A percentile compares a stretch with the other conserved stretches of the same genome.
phyloP scores from a whole-genome alignment of 352 stramenopile genomes.

The Globisporangium iwayamae region DNA sequence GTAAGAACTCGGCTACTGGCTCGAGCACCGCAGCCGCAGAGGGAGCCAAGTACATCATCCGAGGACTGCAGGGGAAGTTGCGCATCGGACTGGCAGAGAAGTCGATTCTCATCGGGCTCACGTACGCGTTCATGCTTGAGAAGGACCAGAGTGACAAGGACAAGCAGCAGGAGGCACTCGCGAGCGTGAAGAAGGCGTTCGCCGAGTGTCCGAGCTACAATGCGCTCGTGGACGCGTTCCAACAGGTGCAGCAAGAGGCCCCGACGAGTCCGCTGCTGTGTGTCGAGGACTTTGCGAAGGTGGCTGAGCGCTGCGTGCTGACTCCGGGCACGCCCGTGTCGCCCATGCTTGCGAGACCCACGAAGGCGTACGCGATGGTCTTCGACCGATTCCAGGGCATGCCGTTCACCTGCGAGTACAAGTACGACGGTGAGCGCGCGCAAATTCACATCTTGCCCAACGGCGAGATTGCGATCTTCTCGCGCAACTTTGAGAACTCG shows the following conservation, averaged over 20 bases:
- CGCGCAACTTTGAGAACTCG: slow-evolving; percentile 97
- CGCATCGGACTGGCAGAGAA: slow-evolving; percentile 96
- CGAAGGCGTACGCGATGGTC: slow-evolving; percentile 95
- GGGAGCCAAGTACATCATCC: slow-evolving; percentile 97
- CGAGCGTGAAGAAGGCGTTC: slow-evolving; percentile 97
- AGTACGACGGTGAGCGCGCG: slow-evolving; percentile 99
- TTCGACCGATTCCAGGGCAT: slow-evolving; percentile 95
- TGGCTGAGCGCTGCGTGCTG: slow-evolving; percentile 85
- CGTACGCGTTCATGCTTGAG: slow-evolving; percentile 93
- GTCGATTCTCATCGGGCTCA: slow-evolving; percentile 96
- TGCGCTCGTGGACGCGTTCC: slow-evolving; percentile 89
- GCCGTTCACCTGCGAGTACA: slow-evolving; percentile 99
- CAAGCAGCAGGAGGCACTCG: slow-evolving; percentile 87
- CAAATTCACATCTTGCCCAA: slow-evolving; percentile 92
- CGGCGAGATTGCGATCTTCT: slow-evolving; percentile 96
- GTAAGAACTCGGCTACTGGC: slow-evolving; percentile 40
- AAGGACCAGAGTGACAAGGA: slow-evolving; percentile 79
- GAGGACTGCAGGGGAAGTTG: slow-evolving; percentile 97
- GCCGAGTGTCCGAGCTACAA: slow-evolving; percentile 97
- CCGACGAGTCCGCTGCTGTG: slow-evolving; percentile 39
- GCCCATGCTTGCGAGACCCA: slow-evolving; percentile 98
- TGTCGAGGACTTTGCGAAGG: slow-evolving; percentile 53
- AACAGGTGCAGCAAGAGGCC: slow-evolving; percentile 42
- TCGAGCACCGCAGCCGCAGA: slow-evolving; percentile 56
- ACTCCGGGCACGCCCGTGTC: slow-evolving; percentile 96